phyloP scores from a whole-genome alignment of 495 filamentous ascomycete genomes.

The Pyrenula aspistea region DNA sequence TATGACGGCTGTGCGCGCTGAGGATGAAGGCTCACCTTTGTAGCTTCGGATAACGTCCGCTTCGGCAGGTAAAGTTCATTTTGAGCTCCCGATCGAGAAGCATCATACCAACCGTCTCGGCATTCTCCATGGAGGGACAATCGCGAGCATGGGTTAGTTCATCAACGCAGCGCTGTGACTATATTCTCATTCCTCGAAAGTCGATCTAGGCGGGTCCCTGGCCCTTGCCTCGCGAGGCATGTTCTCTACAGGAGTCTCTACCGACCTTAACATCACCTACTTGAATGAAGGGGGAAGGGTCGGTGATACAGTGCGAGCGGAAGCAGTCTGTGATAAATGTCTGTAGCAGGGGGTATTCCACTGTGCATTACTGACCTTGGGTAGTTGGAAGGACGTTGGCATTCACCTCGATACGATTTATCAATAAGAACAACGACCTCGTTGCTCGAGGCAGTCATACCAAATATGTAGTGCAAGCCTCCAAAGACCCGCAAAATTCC shows the following conservation, averaged over 20 bases:
- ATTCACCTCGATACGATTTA: conserved; percentile 73
- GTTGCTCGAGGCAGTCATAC: conserved; percentile 90
- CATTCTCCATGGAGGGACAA: conserved; percentile 88
- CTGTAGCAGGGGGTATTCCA: conserved; percentile 10
- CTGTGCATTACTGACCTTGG: neutral
- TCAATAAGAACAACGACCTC: conserved; percentile 61
- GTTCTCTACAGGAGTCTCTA: conserved; percentile 83
- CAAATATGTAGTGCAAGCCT: conserved; percentile 58
- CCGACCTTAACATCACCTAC: conserved; percentile 93
- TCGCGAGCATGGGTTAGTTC: conserved; percentile 70
- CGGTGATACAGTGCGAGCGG: conserved; percentile 63
- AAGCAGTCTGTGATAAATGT: conserved; percentile 81
- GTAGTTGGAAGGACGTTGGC: conserved; percentile 87
- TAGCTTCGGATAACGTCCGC: conserved; percentile 71
- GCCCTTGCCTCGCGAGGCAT: conserved; percentile 86
- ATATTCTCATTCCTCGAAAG: conserved; percentile 20
- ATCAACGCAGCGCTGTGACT: neutral
- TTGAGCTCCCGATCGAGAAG: conserved; percentile 75
- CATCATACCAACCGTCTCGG: conserved; percentile 87
- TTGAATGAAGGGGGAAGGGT: conserved; percentile 70
- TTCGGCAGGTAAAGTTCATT: conserved; percentile 65
- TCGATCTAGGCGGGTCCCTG: conserved; percentile 85
- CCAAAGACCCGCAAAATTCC: conserved; percentile 44
- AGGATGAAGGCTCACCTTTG: conserved; percentile 1
- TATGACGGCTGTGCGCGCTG: too few relatives aligned